phyloP scores from a whole-genome alignment of 345 rosid species.

The Aurinia saxatilis region DNA sequence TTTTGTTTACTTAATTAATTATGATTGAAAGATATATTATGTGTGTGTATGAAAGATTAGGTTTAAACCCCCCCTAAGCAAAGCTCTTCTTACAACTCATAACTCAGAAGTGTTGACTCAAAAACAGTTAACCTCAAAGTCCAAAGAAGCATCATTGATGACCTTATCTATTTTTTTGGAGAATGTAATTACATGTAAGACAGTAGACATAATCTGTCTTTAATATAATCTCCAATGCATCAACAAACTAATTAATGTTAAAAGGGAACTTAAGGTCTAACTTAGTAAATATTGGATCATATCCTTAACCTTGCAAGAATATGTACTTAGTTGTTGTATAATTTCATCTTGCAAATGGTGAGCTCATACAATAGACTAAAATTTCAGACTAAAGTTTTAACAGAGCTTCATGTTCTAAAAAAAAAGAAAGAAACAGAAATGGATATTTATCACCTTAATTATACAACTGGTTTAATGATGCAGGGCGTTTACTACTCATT shows the following conservation, averaged over 20 bases:
- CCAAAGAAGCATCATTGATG: neutral
- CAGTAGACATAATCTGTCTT: neutral
- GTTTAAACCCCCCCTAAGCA: neutral
- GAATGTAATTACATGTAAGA: neutral
- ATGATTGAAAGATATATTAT: neutral
- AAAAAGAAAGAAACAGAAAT: too few species aligned
- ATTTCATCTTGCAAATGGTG: constrained; percentile 49
- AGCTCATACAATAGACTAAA: neutral
- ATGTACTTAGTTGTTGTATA: constrained; percentile 47
- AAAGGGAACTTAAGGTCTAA: neutral
- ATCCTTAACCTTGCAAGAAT: constrained; percentile 55
- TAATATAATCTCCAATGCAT: neutral
- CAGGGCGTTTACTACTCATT: too few species aligned
- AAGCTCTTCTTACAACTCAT: neutral
- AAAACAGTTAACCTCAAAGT: neutral
- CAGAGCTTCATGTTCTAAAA: too few species aligned
- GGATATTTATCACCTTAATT: neutral
- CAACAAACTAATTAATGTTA: neutral
- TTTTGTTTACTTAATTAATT: neutral
- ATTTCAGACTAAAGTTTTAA: neutral
- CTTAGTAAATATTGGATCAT: constrained; percentile 60
- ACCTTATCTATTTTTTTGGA: neutral
- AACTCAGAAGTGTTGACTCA: neutral
- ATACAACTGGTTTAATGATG: neutral
- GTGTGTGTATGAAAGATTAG: constrained; percentile 5